These are phyloP conservation scores for Aspergillus pseudoterreus DNA, from an alignment of 2,329 filamentous ascomycete species.

Conservation along the genomic window DNA sequence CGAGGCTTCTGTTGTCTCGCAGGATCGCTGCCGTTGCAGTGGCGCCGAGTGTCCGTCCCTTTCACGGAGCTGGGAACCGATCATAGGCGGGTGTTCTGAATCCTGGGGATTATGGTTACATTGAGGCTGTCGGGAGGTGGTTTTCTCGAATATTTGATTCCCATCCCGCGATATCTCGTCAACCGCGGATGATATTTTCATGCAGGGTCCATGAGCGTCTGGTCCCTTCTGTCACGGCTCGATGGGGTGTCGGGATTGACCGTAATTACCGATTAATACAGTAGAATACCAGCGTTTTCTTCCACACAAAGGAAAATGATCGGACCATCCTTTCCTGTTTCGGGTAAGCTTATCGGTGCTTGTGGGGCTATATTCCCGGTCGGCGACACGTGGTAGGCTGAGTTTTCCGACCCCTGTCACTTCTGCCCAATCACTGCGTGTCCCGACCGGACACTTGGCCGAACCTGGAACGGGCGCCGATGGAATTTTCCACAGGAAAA, in stretches of 20 bases:
- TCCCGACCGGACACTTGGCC: background rate
- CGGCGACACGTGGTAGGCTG: conserved; percentile 11
- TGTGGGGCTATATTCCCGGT: background rate
- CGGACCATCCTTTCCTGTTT: background rate
- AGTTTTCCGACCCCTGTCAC: conserved; percentile 8
- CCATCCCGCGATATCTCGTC: no score
- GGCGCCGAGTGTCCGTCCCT: background rate
- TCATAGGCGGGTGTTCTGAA: background rate
- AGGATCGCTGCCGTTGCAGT: background rate
- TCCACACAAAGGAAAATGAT: no score
- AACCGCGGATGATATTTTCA: no score
- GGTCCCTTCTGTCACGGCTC: no score
- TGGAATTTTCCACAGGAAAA: no score
- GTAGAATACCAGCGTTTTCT: no score
- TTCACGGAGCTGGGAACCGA: background rate
- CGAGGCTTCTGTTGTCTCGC: background rate
- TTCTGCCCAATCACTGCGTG: background rate
- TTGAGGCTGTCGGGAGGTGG: background rate
- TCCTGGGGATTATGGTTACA: background rate
- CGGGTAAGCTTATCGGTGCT: background rate
- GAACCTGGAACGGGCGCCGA: conserved; percentile 2
- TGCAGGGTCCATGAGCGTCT: no score
- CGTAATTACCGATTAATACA: no score
- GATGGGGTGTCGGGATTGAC: no score
- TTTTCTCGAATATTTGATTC: background rate